Evolutionary conservation across 805 yeast species (phyloP).

Genomic region (Metschnikowia hibisci): DNA sequence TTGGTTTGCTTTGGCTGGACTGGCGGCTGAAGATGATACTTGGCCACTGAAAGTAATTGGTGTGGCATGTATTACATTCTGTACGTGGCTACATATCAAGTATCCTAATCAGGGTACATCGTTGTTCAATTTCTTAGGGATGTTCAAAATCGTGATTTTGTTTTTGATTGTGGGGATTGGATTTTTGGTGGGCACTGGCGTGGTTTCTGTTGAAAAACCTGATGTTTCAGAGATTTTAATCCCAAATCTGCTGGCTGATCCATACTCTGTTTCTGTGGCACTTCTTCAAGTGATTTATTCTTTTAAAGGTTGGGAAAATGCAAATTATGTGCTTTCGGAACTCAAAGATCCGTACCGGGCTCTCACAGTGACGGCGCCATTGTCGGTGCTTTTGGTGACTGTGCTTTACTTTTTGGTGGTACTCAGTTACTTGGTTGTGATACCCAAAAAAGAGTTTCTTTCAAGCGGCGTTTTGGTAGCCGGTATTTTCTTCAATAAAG

Average conservation of each 20-base stretch:
- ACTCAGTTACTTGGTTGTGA: conserved; percentile 54
- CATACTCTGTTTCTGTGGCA: conserved; percentile 53
- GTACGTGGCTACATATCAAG: conserved; percentile 44
- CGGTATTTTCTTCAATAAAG: conserved; percentile 53
- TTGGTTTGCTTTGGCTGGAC: conserved; percentile 33
- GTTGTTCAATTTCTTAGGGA: conserved; percentile 52
- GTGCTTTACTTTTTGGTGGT: conserved; percentile 53
- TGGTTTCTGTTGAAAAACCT: conserved; percentile 21
- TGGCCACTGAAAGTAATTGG: conserved; percentile 47
- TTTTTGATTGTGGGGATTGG: conserved; percentile 49
- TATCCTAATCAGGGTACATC: conserved; percentile 49
- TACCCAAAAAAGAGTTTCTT: conserved; percentile 44
- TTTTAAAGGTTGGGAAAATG: conserved; percentile 70
- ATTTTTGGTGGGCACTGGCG: conserved; percentile 33
- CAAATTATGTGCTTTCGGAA: conserved; percentile 59
- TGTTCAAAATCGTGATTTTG: conserved; percentile 50
- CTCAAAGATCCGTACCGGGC: conserved; percentile 54
- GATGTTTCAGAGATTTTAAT: background rate
- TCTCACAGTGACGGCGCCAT: conserved; percentile 56
- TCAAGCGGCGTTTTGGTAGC: conserved; percentile 62
- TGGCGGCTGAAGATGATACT: conserved; percentile 22
- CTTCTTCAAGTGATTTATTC: conserved; percentile 58
- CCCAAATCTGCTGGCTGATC: conserved; percentile 20
- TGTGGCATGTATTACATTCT: conserved; percentile 43
- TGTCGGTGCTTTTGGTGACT: conserved; percentile 52